Percentiles rank a stretch among this genome's conserved stretches.
These are phyloP conservation scores for Coccomyxa subellipsoidea DNA, from an alignment of 163 green algal genomes.

Conservation along the genomic window DNA sequence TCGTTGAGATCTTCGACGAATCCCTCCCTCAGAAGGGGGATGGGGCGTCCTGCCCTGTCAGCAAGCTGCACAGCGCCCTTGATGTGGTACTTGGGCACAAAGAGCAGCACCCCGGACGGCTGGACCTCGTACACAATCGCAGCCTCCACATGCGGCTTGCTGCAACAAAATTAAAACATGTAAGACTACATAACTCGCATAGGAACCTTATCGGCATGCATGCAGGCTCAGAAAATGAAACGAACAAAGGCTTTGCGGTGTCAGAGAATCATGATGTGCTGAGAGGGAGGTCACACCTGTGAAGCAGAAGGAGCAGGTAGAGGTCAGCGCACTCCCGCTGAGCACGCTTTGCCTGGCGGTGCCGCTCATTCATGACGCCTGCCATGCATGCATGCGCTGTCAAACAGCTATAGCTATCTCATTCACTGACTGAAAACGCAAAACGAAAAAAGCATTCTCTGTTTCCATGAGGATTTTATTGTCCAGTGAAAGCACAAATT, in stretches of 20 bases:
- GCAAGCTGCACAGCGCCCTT: slow-evolving; percentile 32
- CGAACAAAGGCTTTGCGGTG: too few relatives aligned
- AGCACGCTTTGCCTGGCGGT: slow-evolving; percentile 55
- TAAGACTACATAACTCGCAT: too few relatives aligned
- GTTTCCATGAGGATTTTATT: too few relatives aligned
- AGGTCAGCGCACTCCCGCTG: slow-evolving; percentile 64
- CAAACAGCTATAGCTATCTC: background rate
- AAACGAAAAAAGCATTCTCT: background rate
- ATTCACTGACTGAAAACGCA: background rate
- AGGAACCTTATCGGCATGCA: too few relatives aligned
- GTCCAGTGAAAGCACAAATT: too few relatives aligned
- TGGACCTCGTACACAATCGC: slow-evolving; percentile 40
- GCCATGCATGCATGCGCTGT: slow-evolving; percentile 27
- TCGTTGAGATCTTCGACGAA: background rate
- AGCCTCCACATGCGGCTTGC: background rate
- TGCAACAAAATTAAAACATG: background rate
- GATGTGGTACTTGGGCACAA: slow-evolving; percentile 50
- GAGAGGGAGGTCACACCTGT: slow-evolving; percentile 30
- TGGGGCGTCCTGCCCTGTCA: slow-evolving; percentile 28
- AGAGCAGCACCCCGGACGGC: slow-evolving; percentile 30
- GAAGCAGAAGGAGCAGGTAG: slow-evolving; percentile 70
- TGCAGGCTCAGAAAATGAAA: too few relatives aligned
- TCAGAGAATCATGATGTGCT: too few relatives aligned
- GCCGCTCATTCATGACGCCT: slow-evolving; percentile 54
- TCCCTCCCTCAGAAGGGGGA: background rate